Base-by-base conservation (phyloP, 768 basidiomycete species). In the Omphalotus guepiniiformis region DNA sequence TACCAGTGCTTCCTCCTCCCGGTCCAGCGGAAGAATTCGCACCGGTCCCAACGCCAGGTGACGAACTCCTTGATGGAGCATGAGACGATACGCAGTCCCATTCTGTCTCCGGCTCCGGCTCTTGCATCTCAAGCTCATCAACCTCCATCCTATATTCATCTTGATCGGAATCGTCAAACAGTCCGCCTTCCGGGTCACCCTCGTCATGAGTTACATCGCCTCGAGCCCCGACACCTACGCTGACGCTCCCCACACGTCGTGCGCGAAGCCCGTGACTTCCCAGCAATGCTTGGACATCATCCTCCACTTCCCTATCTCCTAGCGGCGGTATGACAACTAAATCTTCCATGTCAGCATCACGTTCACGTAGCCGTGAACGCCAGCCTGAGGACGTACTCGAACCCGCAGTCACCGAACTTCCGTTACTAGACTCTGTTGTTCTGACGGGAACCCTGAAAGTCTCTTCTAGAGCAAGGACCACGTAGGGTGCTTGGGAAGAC, bases 251-350 rank as follows among this genome's bases (percentile, higher is more conserved):
- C n/a, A 37, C n/a, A 4, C 45, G 55, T 36, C 69, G 66, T 35
- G 71, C 58, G 26, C 71, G 66, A 11, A 74, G 58, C 40, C 72
- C 76, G 57, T 76, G 78, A 4, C 71, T 68, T 15, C 73, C 71
- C 46, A 84, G 65, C 37, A 82, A 62, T 34, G 75, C 72, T 53
- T 78, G 73, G 29, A 83, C 74, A 50, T 81, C 77, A 56, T 73
- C 70, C 60, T 83, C 82, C 15, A 79, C 70, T 19, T 66, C 63
- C 23, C 62, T 70, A 53, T 83, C 78, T 16, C 81, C 81, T 16
- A 80, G 63, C 1, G 75, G 71, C 1, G 80, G 78, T 22, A 80
- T 74, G 19, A 78, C 68, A n/a, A 80, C 68, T 49, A 79, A 65
- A 39, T 76, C 74, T 7, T 74, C 74, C n/a, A 67, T 66, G n/a